Base-by-base conservation (phyloP, 441 rosid species). In the Codiaeum variegatum region DNA sequence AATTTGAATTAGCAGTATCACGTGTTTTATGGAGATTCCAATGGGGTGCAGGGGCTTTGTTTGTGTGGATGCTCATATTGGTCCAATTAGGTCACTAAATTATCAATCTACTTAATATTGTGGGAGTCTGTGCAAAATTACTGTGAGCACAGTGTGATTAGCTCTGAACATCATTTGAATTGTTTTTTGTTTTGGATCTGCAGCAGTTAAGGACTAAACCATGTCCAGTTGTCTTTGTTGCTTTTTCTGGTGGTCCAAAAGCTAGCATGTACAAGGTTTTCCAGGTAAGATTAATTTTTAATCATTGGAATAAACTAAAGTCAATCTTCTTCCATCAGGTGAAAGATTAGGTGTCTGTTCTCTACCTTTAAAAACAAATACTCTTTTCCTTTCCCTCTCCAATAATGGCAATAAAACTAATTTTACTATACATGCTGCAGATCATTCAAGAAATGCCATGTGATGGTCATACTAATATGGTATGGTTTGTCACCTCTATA, bases 211-310 rank as follows among this genome's bases (percentile, higher is more conserved):
- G 85, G 83, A 69, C 72, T 28, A 85, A 83, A 83, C 86, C 94
- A 49, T 85, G 90, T 81, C 96, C 98, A 26, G 82, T 90, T 67
- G 86, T 91, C 69, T 90, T 92, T 77, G 82, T 87, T 34, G 88
- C 97, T 36, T 79, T 94, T 78, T 94, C 97, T 77, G 97, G 93
- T 0, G 91, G 90, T 83, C 73, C 97, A 1, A 92, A 94, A 83
- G 94, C 97, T 76, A 91, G 96, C 79, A 81, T 92, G 97, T 86
- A 87, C 84, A 91, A 92, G 86, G 88, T 85, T 38, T 83, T 88
- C 70, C 96, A 94, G 96, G 98, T 80, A 81, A 71, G 56, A 44
- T 67, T 44, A 38, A 12, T 23, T 75, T 2, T 67, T 18, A 59
- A 23, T 38, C 15, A 38, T 19, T n/a, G 24, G 13, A 60, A 15